These are phyloP conservation scores for Cucumis melo DNA, from an alignment of 306 rosid species.

Conservation along the genomic window DNA sequence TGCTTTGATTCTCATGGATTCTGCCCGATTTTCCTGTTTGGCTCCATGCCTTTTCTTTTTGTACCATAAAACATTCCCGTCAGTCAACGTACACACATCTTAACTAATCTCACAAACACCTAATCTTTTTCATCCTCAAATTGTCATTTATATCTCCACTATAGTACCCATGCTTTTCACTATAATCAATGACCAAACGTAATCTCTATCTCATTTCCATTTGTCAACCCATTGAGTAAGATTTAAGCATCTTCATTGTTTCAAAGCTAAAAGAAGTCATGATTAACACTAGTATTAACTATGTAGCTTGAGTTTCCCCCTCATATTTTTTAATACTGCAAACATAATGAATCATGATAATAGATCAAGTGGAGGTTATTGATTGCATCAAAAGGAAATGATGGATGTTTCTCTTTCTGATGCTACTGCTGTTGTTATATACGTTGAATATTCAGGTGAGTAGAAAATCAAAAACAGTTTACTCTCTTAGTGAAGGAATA, in stretches of 20 bases:
- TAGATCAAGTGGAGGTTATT: neutral
- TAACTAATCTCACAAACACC: neutral
- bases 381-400: neutral
- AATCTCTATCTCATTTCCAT: neutral
- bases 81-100: neutral
- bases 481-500: neutral
- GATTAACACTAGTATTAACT: neutral
- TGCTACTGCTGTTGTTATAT: neutral
- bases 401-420: neutral
- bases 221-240: slow-evolving; percentile 5
- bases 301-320: neutral
- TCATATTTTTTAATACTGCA: neutral
- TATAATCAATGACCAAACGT: neutral
- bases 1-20: neutral
- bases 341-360: slow-evolving; percentile 5
- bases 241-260: slow-evolving; percentile 3
- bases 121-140: neutral
- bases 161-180: neutral
- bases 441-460: neutral
- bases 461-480: neutral
- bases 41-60: neutral
- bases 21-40: neutral
- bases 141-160: neutral
- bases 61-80: neutral
- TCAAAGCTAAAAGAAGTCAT: neutral